Base-by-base conservation (phyloP, 257 asterid genomes). In the Marsdenia floribunda region DNA sequence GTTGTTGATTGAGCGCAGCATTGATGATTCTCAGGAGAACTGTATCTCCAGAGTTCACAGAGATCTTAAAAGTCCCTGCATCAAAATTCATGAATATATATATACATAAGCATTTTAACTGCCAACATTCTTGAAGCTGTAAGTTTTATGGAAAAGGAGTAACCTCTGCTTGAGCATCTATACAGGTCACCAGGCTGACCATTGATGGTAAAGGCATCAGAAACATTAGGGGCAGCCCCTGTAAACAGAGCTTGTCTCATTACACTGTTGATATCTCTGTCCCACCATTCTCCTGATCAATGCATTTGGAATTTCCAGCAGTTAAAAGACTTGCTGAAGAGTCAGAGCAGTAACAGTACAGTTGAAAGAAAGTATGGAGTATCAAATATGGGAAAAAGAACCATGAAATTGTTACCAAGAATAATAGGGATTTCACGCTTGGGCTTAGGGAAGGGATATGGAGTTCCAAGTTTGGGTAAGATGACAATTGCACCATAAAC, bases 401-500 rank as follows among this genome's bases (percentile, higher is more conserved):
- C 11, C 57, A 29, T 5, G 6, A 44, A 59, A 40, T 13, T 3
- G 9, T 63, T 85, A 90, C 96, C 97, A 70, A 90, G 88, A 16
- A 90, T 58, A 58, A 90, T 65, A 3, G 95, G 97, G 54, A 89
- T 80, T 80, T 90, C 91, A 59, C 78, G 83, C 54, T 77, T 82
- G 3, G 97, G 97, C 74, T 81, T 79, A 1, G 76, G 59, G 22
- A 90, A 88, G 0, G 93, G 96, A 29, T 82, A 88, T 1, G 87
- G 54, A 1, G 73, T 87, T 71, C 85, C 79, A 49, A 73, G 46
- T 74, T 81, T 85, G 0, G 95, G 95, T 13, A 82, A 87, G 35
- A 90, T 89, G 63, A 89, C 77, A 1, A 90, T 49, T 44, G 91
- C 91, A 13, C 97, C 97, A 29, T 90, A 84, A 54, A 81, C 81